phyloP scores from a whole-genome alignment of 768 basidiomycete genomes.

The Clathrus columnatus region DNA sequence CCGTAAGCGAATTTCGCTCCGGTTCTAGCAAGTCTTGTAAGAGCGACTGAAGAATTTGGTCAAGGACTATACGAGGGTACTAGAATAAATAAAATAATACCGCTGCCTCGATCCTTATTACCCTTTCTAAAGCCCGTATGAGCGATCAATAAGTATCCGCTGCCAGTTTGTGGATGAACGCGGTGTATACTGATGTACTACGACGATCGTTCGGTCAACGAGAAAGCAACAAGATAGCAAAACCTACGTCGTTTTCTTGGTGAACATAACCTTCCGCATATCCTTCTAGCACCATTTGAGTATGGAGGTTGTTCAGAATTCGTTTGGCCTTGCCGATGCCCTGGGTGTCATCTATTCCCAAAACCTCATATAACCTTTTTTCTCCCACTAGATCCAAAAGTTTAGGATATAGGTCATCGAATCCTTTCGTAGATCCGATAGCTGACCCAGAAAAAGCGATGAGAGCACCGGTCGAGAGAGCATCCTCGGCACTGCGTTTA shows the following conservation, averaged over 20 bases:
- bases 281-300: constrained; percentile 84
- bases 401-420: constrained; percentile 95
- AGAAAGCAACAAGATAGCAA: background rate
- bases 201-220: background rate
- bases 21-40: constrained; percentile 75
- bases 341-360: constrained; percentile 33
- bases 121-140: constrained; percentile 89
- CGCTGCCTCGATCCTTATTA: constrained; percentile 67
- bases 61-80: constrained; percentile 1
- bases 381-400: constrained; percentile 85
- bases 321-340: constrained; percentile 27
- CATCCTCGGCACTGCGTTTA: constrained; percentile 91
- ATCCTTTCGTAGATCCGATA: constrained; percentile 91
- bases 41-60: constrained; percentile 50
- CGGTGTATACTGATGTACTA: constrained; percentile 93
- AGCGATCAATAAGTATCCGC: constrained; percentile 85
- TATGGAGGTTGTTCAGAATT: constrained; percentile 79
- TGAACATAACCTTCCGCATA: constrained; percentile 93
- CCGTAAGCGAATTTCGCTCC: constrained; percentile 77
- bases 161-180: constrained; percentile 82
- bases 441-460: constrained; percentile 85
- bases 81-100: constrained; percentile 37
- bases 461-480: constrained; percentile 89
- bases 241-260: constrained; percentile 86
- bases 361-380: constrained; percentile 67